phyloP scores from a whole-genome alignment of 352 stramenopile genomes.

The Phytophthora vignae region DNA sequence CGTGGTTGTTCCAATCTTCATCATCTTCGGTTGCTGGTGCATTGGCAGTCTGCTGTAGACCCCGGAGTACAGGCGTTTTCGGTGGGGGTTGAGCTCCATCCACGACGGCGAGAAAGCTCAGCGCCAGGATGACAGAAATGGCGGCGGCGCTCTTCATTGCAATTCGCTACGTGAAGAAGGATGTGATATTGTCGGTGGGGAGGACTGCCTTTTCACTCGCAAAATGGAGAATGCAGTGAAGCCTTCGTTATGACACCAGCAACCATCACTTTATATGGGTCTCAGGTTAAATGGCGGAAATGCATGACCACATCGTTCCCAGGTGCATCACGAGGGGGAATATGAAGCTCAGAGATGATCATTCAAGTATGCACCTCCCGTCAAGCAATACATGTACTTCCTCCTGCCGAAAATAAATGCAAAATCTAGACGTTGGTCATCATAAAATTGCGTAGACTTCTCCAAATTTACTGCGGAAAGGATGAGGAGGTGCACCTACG shows the following conservation, averaged over 20 bases:
- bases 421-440: too few species aligned
- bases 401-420: too few species aligned
- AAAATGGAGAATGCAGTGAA: constrained; percentile 4
- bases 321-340: too few species aligned
- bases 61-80: background rate
- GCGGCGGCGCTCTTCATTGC: constrained; percentile 10
- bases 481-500: too few species aligned
- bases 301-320: too few species aligned
- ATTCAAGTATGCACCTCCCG: too few species aligned
- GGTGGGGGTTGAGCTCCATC: background rate
- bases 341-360: too few species aligned
- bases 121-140: constrained; percentile 10
- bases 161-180: background rate
- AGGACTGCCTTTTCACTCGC: constrained; percentile 1
- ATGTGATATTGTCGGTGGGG: background rate
- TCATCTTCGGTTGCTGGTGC: constrained; percentile 5
- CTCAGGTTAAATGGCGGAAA: background rate
- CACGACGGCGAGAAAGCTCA: constrained; percentile 9
- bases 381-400: too few species aligned
- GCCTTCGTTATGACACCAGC: background rate
- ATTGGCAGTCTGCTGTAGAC: background rate
- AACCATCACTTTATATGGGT: background rate
- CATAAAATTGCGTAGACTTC: too few species aligned
- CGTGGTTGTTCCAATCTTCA: constrained; percentile 3
- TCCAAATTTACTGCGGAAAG: too few species aligned